phyloP scores from a whole-genome alignment of 257 asterid species.

The Solanum pinnatisectum region DNA sequence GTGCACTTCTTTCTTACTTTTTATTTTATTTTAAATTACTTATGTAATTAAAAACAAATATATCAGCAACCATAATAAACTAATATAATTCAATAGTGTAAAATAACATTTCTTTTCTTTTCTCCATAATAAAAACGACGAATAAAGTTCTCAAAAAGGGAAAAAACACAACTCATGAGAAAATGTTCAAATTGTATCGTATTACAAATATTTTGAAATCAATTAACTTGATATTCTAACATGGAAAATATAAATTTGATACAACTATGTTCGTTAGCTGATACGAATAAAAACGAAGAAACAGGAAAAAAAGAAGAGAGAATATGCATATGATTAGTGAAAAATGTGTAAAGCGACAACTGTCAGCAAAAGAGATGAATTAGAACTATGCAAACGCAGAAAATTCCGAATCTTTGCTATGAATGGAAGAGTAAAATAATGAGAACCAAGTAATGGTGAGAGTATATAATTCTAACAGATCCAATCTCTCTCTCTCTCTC shows the following conservation, averaged over 20 bases:
- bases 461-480: slow-evolving; percentile 9
- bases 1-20: background rate
- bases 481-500: background rate
- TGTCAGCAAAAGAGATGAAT: background rate
- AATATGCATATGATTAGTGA: background rate
- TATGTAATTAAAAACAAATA: background rate
- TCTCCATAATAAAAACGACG: background rate
- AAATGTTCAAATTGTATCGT: background rate
- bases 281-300: too few relatives aligned
- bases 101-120: background rate
- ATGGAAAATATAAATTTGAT: too few relatives aligned
- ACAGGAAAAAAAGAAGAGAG: background rate
- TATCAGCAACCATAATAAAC: background rate
- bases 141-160: too few relatives aligned
- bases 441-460: background rate
- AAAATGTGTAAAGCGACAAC: background rate
- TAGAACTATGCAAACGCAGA: background rate
- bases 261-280: fast-evolving
- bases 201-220: too few relatives aligned
- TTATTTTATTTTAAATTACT: background rate
- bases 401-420: slow-evolving; percentile 2
- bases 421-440: background rate
- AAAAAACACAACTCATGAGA: too few relatives aligned
- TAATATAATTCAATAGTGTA: background rate
- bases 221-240: too few relatives aligned